These are phyloP conservation scores for Diutina catenulata DNA, from an alignment of 1,139 yeast species.

Conservation along the genomic window DNA sequence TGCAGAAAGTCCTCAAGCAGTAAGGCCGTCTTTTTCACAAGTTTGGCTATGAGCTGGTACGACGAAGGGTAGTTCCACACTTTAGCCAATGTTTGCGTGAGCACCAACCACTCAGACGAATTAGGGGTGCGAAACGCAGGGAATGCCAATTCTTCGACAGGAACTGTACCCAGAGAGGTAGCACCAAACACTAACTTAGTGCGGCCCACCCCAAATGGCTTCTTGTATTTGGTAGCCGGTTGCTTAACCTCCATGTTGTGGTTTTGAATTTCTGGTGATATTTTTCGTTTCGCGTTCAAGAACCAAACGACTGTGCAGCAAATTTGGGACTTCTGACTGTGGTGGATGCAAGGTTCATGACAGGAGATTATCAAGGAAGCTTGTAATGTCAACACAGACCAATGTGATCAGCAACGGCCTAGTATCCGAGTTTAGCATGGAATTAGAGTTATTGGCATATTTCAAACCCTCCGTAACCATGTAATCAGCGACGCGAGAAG, in stretches of 20 bases:
- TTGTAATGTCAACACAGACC: too few species aligned
- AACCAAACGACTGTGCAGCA: too few species aligned
- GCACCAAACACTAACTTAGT: neutral
- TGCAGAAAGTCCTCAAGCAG: conserved; percentile 13
- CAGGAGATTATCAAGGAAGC: too few species aligned
- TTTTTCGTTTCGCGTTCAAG: too few species aligned
- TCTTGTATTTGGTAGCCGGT: neutral
- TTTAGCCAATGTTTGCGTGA: conserved; percentile 22
- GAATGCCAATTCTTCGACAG: neutral
- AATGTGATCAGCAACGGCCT: too few species aligned
- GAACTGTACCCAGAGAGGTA: neutral
- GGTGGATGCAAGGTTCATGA: too few species aligned
- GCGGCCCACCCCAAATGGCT: neutral
- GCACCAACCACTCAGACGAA: conserved; percentile 13
- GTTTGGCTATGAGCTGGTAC: conserved; percentile 23
- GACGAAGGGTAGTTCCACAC: conserved; percentile 33
- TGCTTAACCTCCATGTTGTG: conserved; percentile 1
- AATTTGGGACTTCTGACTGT: too few species aligned
- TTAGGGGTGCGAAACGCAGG: conserved; percentile 5
- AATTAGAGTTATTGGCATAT: too few species aligned
- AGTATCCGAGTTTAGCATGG: too few species aligned
- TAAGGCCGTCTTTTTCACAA: conserved; percentile 16
- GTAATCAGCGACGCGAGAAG: too few species aligned
- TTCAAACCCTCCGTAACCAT: too few species aligned
- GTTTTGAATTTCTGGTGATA: too few species aligned